phyloP scores from a whole-genome alignment of 345 rosid species.

The Syzygium jambos region DNA sequence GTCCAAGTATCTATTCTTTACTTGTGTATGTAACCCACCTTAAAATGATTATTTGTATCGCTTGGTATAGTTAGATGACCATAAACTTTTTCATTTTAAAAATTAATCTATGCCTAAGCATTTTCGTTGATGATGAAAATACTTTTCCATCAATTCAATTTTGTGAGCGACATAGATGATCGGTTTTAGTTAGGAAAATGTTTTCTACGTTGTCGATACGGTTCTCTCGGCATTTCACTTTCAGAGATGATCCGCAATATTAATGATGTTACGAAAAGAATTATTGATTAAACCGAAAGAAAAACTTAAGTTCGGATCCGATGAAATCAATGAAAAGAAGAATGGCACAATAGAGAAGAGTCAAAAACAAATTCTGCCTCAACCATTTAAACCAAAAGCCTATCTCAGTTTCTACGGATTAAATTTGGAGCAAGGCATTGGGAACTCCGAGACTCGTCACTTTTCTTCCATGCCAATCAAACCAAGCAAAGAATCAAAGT shows the following conservation, averaged over 20 bases:
- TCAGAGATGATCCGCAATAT: background rate
- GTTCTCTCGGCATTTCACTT: background rate
- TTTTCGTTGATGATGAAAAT: rapidly evolving
- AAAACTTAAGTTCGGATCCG: rapidly evolving
- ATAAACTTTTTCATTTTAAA: background rate
- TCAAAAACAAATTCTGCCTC: no score
- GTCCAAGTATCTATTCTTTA: background rate
- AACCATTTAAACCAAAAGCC: background rate
- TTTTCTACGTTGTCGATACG: background rate
- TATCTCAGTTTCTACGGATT: background rate
- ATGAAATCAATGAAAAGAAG: background rate
- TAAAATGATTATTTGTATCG: rapidly evolving
- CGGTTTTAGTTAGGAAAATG: background rate
- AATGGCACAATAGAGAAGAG: no score
- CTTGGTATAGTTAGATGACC: rapidly evolving
- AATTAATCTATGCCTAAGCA: background rate
- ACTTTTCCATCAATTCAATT: rapidly evolving
- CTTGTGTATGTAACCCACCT: rapidly evolving
- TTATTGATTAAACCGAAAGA: background rate
- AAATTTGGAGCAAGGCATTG: background rate
- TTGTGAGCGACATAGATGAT: background rate
- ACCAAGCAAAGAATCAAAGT: background rate
- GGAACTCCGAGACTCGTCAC: background rate
- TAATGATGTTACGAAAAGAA: background rate
- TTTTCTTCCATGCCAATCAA: background rate